Base-by-base conservation (phyloP, 345 rosid genomes). In the Populus simonii region DNA sequence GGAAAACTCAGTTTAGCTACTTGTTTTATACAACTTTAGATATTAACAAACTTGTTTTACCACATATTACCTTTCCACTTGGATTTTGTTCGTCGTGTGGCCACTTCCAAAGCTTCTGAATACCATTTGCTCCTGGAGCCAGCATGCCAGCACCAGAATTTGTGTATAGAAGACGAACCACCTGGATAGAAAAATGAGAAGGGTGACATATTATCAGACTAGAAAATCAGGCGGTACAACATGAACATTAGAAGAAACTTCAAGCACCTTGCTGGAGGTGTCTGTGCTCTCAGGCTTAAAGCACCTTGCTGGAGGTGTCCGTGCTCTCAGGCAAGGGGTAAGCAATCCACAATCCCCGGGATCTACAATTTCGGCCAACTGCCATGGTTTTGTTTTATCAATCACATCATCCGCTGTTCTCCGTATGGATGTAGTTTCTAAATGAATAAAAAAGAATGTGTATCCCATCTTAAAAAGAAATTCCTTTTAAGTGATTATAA, bases 31-130 rank as follows among this genome's bases (percentile, higher is more conserved):
- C 18, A 41, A 3, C 59, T 53, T 29, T 63, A 7, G 47, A 47
- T 66, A 16, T 22, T 2, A 22, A n/a, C 45, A 41, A 41, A 23
- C 1, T 25, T 45, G 15, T 25, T 45, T 38, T 33, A 27, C 15
- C 35, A 59, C 38, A 49, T 22, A 65, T 65, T 83, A 94, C 98
- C 93, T 91, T 92, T 77, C 94, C 98, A 74, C 83, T 81, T 33
- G 93, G 96, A 77, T 92, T 94, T 75, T 94, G 94, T 63, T 91
- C 97, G 79, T 77, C 90, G 65, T 87, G 86, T 51, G 80, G 35
- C 96, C 96, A 94, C 81, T 90, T 92, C 94, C 96, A 90, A 53
- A 92, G 87, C 80, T 87, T 92, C 84, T 90, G 94, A 67, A 83
- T 81, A 71, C 97, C 97, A 75, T 87, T 90, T 49, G 89, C 90